Base-by-base conservation (phyloP, 495 filamentous ascomycete genomes). In the Aspergillus ostianus region DNA sequence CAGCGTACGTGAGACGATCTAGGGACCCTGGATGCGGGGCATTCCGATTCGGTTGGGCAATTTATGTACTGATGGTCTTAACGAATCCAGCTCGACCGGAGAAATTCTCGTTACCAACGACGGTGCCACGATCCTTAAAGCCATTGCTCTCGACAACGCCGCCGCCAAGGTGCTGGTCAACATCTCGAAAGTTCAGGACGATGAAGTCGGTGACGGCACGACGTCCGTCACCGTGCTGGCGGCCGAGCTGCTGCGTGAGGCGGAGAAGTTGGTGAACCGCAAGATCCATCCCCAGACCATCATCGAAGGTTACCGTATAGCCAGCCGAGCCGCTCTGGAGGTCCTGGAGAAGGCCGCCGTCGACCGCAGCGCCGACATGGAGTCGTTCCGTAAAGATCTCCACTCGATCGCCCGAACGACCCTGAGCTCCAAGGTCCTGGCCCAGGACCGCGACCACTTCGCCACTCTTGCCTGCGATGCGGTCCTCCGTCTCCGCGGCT, bases 241-340 rank as follows among this genome's bases (percentile, higher is more conserved):
- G 20, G 95, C 94, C 21, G 94, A 98, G 79, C 83, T 98, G 47
- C 83, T 98, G 52, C 89, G 95, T 52, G 95, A 98, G 72, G 94
- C 95, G 23, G 94, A 98, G 81, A 92, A 95, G 77, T 84, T 98
- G 45, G 92, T 98, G 64, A 90, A 92, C 80, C 88, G 90, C 78
- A 97, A 97, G 79, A 96, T 98, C 69, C 94, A 98, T 75, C 94
- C 94, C 36, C 94, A 98, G 84, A 98, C 95, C 21, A 98, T 98
- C 75, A 98, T 98, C 67, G 94, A 98, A 67, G 94, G 94, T 21
- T 98, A 95, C 82, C 88, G 94, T 74, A 94, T 98, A 90, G 94
- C 94, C 46, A 93, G 89, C 70, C 82, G 86, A 44, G 92, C 93
- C 32, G 92, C 94, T 49, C 82, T 98, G 12, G 79, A 85, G 66